Base-by-base conservation (phyloP, 441 rosid species). In the Iberis amara region DNA sequence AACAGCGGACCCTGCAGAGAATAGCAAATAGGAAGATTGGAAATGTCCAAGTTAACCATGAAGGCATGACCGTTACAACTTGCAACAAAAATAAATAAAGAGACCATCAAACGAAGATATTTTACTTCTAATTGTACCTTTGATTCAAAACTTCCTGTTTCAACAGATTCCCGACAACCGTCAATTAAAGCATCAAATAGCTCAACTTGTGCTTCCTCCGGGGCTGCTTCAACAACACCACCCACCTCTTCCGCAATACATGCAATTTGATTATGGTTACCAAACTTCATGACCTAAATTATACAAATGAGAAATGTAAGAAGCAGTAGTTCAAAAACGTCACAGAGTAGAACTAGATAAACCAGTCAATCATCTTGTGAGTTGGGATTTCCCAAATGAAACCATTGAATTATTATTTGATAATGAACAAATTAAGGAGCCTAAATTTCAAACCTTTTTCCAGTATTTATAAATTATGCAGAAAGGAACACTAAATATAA, bases 241-340 rank as follows among this genome's bases (percentile, higher is more conserved):
- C 95, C 96, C 61, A 87, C 95, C 55, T 89, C 99, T 33, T 61
- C 79, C 53, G 66, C 94, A 64, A 94, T 85, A 54, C 63, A 67
- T 36, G 75, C 64, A 56, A 87, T 83, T 69, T 89, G 99, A 55
- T 66, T 78, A 42, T 73, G 86, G 68, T 82, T 87, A 49, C 96
- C 97, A 72, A 83, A 94, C 71, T 89, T 94, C 86, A 85, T 78
- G 44, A 89, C 92, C 99, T 94, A 55, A 52, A 47, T 48, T 48
- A 21, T 9, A 57, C 31, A 68, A n/a, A 53, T 21, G 38, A 60
- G 33, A 41, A 28, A 39, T 51, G 40, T 56, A 21, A 46, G 18
- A 39, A 39, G 27, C 37, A 18, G 43, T 39, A 36, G 27, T 32
- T 39, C 11, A n/a, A 7, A 40, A 36, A 13, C 8, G 10, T 39